These are phyloP conservation scores for Suhomyces prunicola DNA, from an alignment of 805 yeast genomes.

Conservation along the genomic window DNA sequence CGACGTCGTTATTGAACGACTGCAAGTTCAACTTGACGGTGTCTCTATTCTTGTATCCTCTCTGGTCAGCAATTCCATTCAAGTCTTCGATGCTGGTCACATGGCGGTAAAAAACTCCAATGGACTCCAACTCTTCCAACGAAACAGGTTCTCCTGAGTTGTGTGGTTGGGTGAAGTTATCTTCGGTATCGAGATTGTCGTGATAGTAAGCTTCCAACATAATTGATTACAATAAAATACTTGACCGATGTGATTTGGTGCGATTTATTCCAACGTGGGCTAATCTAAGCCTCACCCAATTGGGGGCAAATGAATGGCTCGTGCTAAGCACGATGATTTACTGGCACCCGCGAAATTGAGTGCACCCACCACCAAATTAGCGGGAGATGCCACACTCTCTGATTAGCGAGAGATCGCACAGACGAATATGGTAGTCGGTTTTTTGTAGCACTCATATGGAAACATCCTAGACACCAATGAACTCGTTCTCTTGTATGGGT, in stretches of 20 bases:
- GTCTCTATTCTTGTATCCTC: constrained; percentile 81
- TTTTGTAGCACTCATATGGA: too few species aligned
- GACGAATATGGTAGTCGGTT: background rate
- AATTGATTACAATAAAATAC: too few species aligned
- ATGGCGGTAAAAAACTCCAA: constrained; percentile 69
- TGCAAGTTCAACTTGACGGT: constrained; percentile 56
- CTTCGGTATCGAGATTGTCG: constrained; percentile 55
- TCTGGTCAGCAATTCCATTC: constrained; percentile 60
- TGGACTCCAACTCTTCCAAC: constrained; percentile 43
- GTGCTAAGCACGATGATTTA: background rate
- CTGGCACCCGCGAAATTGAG: background rate
- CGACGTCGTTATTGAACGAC: constrained; percentile 56
- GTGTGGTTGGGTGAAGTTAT: constrained; percentile 64
- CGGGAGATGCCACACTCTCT: background rate
- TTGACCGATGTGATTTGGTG: too few species aligned
- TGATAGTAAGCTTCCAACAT: constrained; percentile 55
- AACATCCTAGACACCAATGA: too few species aligned
- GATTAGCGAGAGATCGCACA: background rate
- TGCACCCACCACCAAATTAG: too few species aligned
- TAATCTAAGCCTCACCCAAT: background rate
- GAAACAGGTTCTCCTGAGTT: constrained; percentile 63
- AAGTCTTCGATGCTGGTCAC: constrained; percentile 53
- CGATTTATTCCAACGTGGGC: background rate
- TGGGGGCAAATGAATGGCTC: background rate
- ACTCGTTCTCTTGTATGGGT: too few species aligned